Base-by-base conservation (phyloP, 176 grass and related monocot genomes). In the Tuctoria greenei region DNA sequence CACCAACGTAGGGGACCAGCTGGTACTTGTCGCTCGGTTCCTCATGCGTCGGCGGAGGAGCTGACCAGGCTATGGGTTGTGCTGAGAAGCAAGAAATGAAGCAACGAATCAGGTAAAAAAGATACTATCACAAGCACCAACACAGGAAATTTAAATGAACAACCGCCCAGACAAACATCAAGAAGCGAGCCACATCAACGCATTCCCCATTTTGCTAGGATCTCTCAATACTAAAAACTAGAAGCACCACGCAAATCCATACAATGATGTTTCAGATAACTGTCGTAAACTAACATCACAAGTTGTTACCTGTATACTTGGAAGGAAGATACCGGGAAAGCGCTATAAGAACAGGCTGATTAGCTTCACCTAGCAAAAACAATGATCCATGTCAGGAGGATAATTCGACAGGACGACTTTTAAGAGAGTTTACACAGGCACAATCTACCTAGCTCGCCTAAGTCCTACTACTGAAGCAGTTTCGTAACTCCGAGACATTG, bases 41-140 rank as follows among this genome's bases (percentile, higher is more conserved):
- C 31, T 2, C 64, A 40, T 62, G 72, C 26, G 6, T 7, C 10
- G 13, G 62, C 10, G 13, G 62, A 35, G 76, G 73, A 16, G 47
- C 35, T 56, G 25, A 67, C 18, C 18, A 71, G 28, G 74, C 10
- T 61, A 84, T 16, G 20, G 82, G 63, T 74, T 68, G 62, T 63
- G 35, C 76, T 74, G 77, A 15, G 77, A 15, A 50, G 13, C 24
- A 73, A 74, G 77, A 68, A 67, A 75, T 12, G 17, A 28, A 27
- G 2, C 50, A 66, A 21, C 5, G 4, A 11, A 64, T 74, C 81
- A 83, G 66, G 73, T 11, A 41, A 50, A 21, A 7, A 5, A 45
- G 37, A 51, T 17, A 75, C 57, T 46, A 62, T 1, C 52, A 31
- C 4, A 76, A 76, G 25, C 26, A 36, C 60, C 17, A 1, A 0